A percentile compares a stretch with the other conserved stretches of the same genome.
Conservation (phyloP, 2,329 filamentous ascomycete genomes). For the Emydomyces testavorans region DNA sequence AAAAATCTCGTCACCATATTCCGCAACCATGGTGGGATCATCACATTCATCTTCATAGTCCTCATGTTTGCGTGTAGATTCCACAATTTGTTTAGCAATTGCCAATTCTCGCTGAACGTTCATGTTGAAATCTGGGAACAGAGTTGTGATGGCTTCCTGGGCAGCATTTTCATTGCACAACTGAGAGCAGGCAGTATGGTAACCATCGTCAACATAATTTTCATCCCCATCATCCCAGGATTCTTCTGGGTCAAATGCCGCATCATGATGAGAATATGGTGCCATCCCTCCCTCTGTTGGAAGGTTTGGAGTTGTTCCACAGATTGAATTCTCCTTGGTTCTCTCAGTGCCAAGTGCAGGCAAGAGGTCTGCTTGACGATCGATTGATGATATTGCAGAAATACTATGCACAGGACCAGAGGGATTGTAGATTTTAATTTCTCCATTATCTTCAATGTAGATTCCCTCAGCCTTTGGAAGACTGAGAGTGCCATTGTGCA, state of each 20-base stretch:
- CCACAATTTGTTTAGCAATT: conserved; percentile 53
- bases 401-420: not conserved
- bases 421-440: conserved; percentile 19
- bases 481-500: not conserved
- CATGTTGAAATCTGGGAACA: conserved; percentile 60
- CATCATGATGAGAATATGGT: not conserved
- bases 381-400: not conserved
- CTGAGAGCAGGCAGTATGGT: conserved; percentile 66
- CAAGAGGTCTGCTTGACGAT: not conserved
- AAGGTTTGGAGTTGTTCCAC: not conserved
- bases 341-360: not conserved
- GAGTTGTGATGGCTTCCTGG: conserved; percentile 50
- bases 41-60: conserved; percentile 74
- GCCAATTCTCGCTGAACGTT: conserved; percentile 64
- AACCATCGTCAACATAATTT: conserved; percentile 58
- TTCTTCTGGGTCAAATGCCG: conserved; percentile 33
- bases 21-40: conserved; percentile 95
- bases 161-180: conserved; percentile 66
- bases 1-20: conserved; percentile 94
- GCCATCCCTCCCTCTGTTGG: not conserved
- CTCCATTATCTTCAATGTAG: conserved; percentile 22
- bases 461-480: conserved; percentile 21
- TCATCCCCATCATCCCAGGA: conserved; percentile 70
- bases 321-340: not conserved
- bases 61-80: conserved; percentile 53